These are phyloP conservation scores for Pyrenophora tritici-repentis DNA, from an alignment of 2,329 filamentous ascomycete genomes.

Conservation along the genomic window DNA sequence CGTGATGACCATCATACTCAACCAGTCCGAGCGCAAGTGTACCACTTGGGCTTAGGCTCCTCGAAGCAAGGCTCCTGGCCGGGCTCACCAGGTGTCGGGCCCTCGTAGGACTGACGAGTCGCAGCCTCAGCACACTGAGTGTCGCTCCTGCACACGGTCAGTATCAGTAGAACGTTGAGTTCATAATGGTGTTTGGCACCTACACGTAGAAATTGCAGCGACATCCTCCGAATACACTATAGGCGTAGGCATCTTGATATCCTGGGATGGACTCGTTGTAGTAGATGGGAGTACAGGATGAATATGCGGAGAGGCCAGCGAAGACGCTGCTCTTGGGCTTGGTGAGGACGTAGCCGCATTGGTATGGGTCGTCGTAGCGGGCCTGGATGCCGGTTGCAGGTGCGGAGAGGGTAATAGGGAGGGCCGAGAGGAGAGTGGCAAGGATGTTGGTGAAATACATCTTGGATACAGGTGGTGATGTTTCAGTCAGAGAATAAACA, in stretches of 20 bases:
- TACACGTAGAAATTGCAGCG: constrained; percentile 13
- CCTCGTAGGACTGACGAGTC: constrained; percentile 4
- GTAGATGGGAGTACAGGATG: constrained; percentile 10
- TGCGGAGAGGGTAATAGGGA: neutral
- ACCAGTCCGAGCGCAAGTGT: constrained; percentile 9
- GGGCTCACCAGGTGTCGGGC: constrained; percentile 4
- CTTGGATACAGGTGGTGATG: neutral
- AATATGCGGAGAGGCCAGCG: constrained; percentile 9
- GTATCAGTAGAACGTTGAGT: neutral
- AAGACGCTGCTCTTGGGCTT: constrained; percentile 14
- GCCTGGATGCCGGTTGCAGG: neutral
- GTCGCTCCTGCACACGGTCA: neutral
- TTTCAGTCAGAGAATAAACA: neutral
- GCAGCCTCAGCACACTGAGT: constrained; percentile 5
- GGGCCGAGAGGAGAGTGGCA: neutral
- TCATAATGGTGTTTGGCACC: neutral
- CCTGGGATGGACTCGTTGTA: constrained; percentile 13
- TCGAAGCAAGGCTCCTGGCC: constrained; percentile 15
- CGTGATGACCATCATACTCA: neutral
- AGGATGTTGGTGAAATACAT: neutral
- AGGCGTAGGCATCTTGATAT: constrained; percentile 15
- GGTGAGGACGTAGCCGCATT: constrained; percentile 21
- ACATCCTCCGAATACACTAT: constrained; percentile 14
- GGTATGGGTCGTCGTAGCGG: constrained; percentile 7
- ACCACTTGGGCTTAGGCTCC: constrained; percentile 20